These are phyloP conservation scores for Daedaleopsis sinensis DNA, from an alignment of 768 basidiomycete species.

Conservation along the genomic window DNA sequence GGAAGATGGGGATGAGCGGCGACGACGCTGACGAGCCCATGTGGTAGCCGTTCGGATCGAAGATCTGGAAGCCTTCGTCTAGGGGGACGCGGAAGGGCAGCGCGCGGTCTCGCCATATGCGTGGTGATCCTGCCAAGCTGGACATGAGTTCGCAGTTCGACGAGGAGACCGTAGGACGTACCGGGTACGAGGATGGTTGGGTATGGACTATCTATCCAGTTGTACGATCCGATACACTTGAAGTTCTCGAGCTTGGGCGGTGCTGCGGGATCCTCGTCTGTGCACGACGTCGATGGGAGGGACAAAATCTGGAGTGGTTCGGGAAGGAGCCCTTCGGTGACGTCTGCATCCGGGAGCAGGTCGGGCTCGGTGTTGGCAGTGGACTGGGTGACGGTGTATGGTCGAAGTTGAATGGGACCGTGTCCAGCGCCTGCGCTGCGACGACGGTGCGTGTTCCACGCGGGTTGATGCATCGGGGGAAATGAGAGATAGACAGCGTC, in stretches of 20 bases:
- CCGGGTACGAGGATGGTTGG: conserved; percentile 43
- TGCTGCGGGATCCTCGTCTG: neutral
- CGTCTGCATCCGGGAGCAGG: conserved; percentile 2
- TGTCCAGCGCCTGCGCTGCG: neutral
- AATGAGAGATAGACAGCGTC: neutral
- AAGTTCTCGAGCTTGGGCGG: conserved; percentile 33
- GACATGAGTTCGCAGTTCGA: neutral
- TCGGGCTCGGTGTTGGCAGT: conserved; percentile 2
- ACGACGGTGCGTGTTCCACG: neutral
- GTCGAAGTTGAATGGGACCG: neutral
- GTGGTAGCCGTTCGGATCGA: conserved; percentile 60
- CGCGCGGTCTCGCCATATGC: conserved; percentile 49
- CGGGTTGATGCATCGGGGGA: too few relatives aligned
- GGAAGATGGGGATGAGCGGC: conserved; percentile 57
- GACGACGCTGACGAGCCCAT: conserved; percentile 32
- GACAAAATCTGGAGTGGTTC: conserved; percentile 3
- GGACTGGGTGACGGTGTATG: neutral
- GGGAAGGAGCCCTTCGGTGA: conserved; percentile 1
- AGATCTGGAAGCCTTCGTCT: conserved; percentile 51
- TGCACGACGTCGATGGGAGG: neutral
- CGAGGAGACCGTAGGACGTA: neutral
- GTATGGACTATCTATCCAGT: conserved; percentile 45
- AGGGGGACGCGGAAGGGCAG: conserved; percentile 48
- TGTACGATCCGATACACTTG: conserved; percentile 53
- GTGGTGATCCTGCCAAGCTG: conserved; percentile 52